A percentile compares a stretch with the other conserved stretches of the same genome.
phyloP scores from a whole-genome alignment of 129 eudicot species.

The Silybum marianum region DNA sequence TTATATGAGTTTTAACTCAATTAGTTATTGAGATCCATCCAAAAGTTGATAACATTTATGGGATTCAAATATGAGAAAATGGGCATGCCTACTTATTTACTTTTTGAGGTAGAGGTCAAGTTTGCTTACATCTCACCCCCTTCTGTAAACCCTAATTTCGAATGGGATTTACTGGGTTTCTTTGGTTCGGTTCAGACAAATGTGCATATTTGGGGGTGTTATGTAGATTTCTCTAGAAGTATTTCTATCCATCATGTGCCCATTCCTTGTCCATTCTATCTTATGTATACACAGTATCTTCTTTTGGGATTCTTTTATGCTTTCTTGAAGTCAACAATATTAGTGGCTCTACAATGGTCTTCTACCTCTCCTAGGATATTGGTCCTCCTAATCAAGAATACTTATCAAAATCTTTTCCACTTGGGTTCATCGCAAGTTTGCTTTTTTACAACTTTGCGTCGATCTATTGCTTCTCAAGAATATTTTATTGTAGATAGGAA shows the following conservation, averaged over 20 bases:
- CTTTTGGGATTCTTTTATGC: constrained; percentile 35
- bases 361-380: constrained; percentile 10
- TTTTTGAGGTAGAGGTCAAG: too few relatives aligned
- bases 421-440: not conserved
- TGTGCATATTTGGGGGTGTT: constrained; percentile 15
- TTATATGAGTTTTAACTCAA: not conserved
- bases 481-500: constrained; percentile 28
- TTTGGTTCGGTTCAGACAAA: not conserved
- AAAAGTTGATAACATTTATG: not conserved
- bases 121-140: not conserved
- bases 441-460: not conserved
- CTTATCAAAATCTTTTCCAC: constrained; percentile 14
- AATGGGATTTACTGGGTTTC: not conserved
- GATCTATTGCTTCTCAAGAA: constrained; percentile 18
- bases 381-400: constrained; percentile 13
- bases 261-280: constrained; percentile 16
- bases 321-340: constrained; percentile 5
- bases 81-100: too few relatives aligned
- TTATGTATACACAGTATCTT: constrained; percentile 18
- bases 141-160: not conserved
- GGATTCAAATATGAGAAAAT: not conserved
- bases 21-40: not conserved
- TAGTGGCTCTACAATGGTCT: constrained; percentile 25
- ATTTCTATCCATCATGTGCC: constrained; percentile 18
- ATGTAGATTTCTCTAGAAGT: constrained; percentile 3